phyloP scores from a whole-genome alignment of 2,329 filamentous ascomycete genomes.

The Botrytis byssoidea region DNA sequence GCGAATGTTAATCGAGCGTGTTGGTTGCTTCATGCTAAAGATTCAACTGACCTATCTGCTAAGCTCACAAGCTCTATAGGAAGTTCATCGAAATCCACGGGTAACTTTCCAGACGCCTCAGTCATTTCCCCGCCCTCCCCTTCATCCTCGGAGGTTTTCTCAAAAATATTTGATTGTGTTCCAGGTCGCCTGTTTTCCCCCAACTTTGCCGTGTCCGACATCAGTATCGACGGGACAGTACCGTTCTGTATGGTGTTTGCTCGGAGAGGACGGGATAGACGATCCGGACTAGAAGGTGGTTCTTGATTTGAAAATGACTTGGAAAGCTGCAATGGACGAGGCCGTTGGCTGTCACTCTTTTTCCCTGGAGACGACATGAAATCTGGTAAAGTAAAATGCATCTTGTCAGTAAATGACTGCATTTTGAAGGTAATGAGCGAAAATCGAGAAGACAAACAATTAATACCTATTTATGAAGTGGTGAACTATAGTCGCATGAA shows the following conservation, averaged over 20 bases:
- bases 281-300: constrained; percentile 28
- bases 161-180: constrained; percentile 38
- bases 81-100: constrained; percentile 73
- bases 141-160: constrained; percentile 42
- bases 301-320: constrained; percentile 43
- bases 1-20: not conserved
- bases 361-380: constrained; percentile 37
- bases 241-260: constrained; percentile 39
- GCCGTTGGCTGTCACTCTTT: constrained; percentile 34
- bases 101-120: constrained; percentile 31
- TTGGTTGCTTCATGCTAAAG: not conserved
- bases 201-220: constrained; percentile 25
- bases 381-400: constrained; percentile 36
- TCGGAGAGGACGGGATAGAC: constrained; percentile 29
- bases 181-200: constrained; percentile 28
- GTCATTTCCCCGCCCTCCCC: constrained; percentile 30
- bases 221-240: constrained; percentile 25
- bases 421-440: constrained; percentile 19
- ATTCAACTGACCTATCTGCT: constrained; percentile 68
- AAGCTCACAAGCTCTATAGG: constrained; percentile 91
- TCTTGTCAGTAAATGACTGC: constrained; percentile 35
- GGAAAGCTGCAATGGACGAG: constrained; percentile 40
- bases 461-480: constrained; percentile 26
- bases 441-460: constrained; percentile 8
- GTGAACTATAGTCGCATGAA: constrained; percentile 34